Base-by-base conservation (phyloP, 257 asterid genomes). In the Echium plantagineum region DNA sequence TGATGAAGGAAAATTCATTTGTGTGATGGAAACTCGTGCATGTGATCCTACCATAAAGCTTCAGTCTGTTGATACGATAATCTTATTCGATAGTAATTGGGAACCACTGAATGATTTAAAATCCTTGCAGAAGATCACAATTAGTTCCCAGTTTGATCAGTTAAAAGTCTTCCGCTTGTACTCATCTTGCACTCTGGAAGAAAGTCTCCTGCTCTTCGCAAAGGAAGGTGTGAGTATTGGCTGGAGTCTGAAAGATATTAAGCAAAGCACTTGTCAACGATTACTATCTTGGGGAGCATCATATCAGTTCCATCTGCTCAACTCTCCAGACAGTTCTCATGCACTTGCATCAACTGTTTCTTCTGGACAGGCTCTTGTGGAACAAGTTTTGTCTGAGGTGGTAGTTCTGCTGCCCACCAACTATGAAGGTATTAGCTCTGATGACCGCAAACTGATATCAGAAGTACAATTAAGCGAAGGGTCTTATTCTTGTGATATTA, bases 51-150 rank as follows among this genome's bases (percentile, higher is more conserved):
- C 84, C 72, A 62, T 69, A 12, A 73, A 69, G 53, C 78, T 86
- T 28, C 55, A 57, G 15, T 75, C 75, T 17, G 38, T 83, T 35
- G 93, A 86, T 71, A 30, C 66, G 5, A 67, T 83, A 31, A 66
- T 83, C 55, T 52, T 83, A 51, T 83, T 83, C 73, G 79, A 81
- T 74, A 81, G 87, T 71, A 83, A 81, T 69, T 83, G 85, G 84
- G 87, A 83, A 56, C 87, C 95, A 38, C 51, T 56, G 53, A 81
- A 76, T 65, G 93, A 86, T 66, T 65, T 83, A 58, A 81, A 74
- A 70, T 80, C 84, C 56, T 72, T 83, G 69, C 80, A 74, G 67
- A 81, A 42, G 80, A 65, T 83, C 61, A 63, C 70, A 15, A 68
- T 83, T 55, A 66, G 69, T 61, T 81, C 93, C 26, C 74, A 71